Evolutionary conservation across 495 filamentous ascomycete genomes (phyloP).

Genomic region (Penicillium pancosmium): DNA sequence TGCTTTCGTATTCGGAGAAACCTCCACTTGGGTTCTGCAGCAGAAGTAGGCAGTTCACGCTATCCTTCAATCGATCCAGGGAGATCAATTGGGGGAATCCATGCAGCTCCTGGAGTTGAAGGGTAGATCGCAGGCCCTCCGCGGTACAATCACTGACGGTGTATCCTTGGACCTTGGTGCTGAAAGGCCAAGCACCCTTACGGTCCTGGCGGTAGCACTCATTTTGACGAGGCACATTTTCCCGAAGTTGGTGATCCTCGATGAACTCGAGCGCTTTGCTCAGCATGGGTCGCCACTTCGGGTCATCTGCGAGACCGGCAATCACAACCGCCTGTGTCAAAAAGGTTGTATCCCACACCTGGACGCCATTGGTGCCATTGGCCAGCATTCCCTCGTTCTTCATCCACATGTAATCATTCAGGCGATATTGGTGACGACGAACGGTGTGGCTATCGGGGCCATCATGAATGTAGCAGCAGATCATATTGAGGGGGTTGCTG

Average conservation of each 20-base stretch:
- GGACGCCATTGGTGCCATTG: slow-evolving; percentile 96
- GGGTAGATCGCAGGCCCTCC: slow-evolving; percentile 83
- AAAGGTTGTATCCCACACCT: slow-evolving; percentile 95
- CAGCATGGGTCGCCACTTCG: slow-evolving; percentile 82
- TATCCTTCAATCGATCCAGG: slow-evolving; percentile 75
- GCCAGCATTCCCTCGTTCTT: slow-evolving; percentile 89
- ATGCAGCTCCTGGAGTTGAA: slow-evolving; percentile 79
- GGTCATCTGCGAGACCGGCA: slow-evolving; percentile 74
- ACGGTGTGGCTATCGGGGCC: slow-evolving; percentile 79
- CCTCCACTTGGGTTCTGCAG: slow-evolving; percentile 91
- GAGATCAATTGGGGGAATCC: slow-evolving; percentile 76
- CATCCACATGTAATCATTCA: slow-evolving; percentile 89
- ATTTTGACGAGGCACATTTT: slow-evolving; percentile 76
- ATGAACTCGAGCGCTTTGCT: slow-evolving; percentile 82
- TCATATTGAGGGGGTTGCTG: slow-evolving; percentile 82
- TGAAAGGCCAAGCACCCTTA: slow-evolving; percentile 95
- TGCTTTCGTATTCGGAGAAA: slow-evolving; percentile 87
- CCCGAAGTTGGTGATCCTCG: slow-evolving; percentile 87
- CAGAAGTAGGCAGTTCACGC: slow-evolving; percentile 85
- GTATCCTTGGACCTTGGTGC: slow-evolving; percentile 88
- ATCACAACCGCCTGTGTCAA: slow-evolving; percentile 79
- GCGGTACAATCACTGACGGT: slow-evolving; percentile 93
- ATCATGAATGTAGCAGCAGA: slow-evolving; percentile 81
- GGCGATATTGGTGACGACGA: slow-evolving; percentile 73
- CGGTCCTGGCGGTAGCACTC: slow-evolving; percentile 88